Evolutionary conservation across 805 yeast species (phyloP).

Genomic region (Hemisphaericaspora nanyangensis): DNA sequence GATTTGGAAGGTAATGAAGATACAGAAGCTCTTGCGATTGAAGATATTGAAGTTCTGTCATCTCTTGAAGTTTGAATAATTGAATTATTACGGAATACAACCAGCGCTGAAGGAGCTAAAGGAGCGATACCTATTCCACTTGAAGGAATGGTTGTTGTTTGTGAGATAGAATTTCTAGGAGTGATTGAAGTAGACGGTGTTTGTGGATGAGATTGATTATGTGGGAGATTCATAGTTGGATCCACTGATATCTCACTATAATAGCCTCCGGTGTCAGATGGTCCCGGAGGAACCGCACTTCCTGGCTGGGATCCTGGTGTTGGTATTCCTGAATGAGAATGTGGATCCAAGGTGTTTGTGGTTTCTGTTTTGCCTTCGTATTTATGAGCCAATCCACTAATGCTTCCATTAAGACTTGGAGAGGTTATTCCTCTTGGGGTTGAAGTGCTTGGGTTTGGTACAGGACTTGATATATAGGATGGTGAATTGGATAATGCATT

Average conservation of each 20-base stretch:
- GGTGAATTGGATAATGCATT: conserved; percentile 37
- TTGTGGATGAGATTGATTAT: conserved; percentile 32
- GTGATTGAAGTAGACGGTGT: conserved; percentile 14
- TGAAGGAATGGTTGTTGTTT: conserved; percentile 6
- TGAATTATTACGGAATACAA: conserved; percentile 30
- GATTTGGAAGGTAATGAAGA: conserved; percentile 41
- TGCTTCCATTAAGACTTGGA: conserved; percentile 11
- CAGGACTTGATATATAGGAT: conserved; percentile 25
- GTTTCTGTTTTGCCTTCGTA: conserved; percentile 1
- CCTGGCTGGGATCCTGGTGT: too few relatives aligned
- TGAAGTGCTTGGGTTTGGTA: conserved; percentile 19
- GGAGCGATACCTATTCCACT: not conserved
- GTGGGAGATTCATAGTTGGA: conserved; percentile 45
- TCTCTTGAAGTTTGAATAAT: conserved; percentile 40
- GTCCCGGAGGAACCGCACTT: conserved; percentile 12
- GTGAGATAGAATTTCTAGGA: conserved; percentile 28
- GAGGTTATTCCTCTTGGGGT: conserved; percentile 18
- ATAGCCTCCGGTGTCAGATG: conserved; percentile 36
- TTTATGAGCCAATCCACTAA: not conserved
- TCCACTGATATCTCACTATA: conserved; percentile 42
- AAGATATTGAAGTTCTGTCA: conserved; percentile 32
- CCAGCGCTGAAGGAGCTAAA: conserved; percentile 5
- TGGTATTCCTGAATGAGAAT: not conserved
- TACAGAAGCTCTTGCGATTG: conserved; percentile 33
- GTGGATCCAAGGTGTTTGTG: not conserved